A percentile compares a stretch with the other conserved stretches of the same genome.
Evolutionary conservation across 805 yeast species (phyloP).

Genomic region (Danielozyma ontarioensis): DNA sequence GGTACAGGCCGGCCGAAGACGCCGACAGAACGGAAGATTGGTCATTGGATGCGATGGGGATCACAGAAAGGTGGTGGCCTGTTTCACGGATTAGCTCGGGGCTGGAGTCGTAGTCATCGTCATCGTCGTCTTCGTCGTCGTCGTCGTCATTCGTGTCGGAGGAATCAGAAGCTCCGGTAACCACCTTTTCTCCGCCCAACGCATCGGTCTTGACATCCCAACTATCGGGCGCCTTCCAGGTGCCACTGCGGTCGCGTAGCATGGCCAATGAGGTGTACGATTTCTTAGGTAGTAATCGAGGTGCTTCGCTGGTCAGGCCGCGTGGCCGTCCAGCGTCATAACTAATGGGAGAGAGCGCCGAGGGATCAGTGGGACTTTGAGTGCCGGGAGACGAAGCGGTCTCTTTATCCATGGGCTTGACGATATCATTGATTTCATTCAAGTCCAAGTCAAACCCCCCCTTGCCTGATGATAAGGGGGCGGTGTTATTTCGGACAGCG

Average conservation of each 20-base stretch:
- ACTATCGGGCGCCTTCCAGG: slow-evolving; percentile 45
- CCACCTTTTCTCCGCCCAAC: slow-evolving; percentile 7
- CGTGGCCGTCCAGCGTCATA: background rate
- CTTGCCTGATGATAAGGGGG: slow-evolving; percentile 4
- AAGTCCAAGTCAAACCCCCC: slow-evolving; percentile 40
- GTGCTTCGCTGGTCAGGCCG: background rate
- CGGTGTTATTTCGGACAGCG: background rate
- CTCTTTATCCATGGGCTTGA: slow-evolving; percentile 20
- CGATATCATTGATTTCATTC: slow-evolving; percentile 48
- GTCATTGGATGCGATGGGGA: background rate
- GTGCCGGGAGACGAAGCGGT: background rate
- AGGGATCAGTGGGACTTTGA: background rate
- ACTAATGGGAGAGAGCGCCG: background rate
- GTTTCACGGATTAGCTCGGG: too few species aligned
- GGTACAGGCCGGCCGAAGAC: background rate
- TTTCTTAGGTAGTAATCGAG: background rate
- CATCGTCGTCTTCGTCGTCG: slow-evolving; percentile 3
- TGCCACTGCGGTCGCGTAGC: slow-evolving; percentile 6
- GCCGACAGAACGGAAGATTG: background rate
- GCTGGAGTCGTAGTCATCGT: slow-evolving; percentile 3
- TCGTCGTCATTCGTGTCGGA: slow-evolving; percentile 14
- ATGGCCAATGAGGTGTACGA: background rate
- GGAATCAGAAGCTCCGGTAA: slow-evolving; percentile 3
- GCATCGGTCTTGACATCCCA: slow-evolving; percentile 38
- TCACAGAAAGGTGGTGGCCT: background rate